phyloP scores from a whole-genome alignment of 495 filamentous ascomycete species.

The Geopyxis carbonaria region DNA sequence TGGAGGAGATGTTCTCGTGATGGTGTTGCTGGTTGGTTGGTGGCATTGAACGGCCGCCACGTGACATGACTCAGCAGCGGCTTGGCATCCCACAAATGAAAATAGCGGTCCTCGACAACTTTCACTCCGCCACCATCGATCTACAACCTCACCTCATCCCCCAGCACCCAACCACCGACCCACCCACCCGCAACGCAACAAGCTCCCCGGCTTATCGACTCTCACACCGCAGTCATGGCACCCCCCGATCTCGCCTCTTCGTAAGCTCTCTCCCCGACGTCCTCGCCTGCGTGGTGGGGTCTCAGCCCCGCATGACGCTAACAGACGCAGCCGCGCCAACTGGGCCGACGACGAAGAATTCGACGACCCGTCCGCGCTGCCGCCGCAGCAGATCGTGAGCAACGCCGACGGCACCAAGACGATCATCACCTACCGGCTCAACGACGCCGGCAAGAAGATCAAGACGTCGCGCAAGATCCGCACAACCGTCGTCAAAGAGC shows the following conservation, averaged over 20 bases:
- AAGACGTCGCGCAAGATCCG: constrained; percentile 91
- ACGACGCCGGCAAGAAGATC: constrained; percentile 86
- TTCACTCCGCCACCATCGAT: background rate
- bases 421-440: constrained; percentile 72
- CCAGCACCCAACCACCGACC: constrained; percentile 6
- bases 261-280: constrained; percentile 5
- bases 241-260: constrained; percentile 9
- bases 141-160: constrained; percentile 8
- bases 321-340: constrained; percentile 38
- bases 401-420: constrained; percentile 99
- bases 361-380: constrained; percentile 69
- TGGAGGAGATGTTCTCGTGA: no score
- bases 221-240: constrained; percentile 9
- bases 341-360: constrained; percentile 94
- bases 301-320: constrained; percentile 11
- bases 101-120: constrained; percentile 1
- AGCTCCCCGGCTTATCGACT: background rate
- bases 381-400: constrained; percentile 64
- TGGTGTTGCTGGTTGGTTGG: no score
- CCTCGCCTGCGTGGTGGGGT: background rate
- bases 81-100: constrained; percentile 5
- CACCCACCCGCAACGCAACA: background rate
- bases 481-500: constrained; percentile 68
- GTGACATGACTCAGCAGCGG: background rate
- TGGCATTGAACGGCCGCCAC: no score